Evolutionary conservation across 352 stramenopile species (phyloP).

Genomic region (Aphanomyces stellatus): DNA sequence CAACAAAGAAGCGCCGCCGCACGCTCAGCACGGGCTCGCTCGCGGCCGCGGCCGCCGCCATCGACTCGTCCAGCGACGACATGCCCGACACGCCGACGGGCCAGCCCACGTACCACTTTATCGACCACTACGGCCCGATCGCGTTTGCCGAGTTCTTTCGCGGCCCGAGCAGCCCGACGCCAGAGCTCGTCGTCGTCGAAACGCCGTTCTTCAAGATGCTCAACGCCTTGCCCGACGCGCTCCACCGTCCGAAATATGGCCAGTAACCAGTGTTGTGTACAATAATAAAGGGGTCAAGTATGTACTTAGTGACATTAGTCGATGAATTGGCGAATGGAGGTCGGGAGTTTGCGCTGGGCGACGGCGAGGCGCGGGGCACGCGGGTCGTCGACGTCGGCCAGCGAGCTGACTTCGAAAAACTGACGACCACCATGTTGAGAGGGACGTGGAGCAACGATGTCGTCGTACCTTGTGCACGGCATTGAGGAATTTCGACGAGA

Average conservation of each 20-base stretch:
- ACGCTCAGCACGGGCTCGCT: constrained; percentile 53
- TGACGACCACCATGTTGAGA: background rate
- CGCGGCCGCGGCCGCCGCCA: too few species aligned
- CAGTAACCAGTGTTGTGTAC: background rate
- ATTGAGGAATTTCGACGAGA: constrained; percentile 68
- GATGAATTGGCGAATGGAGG: background rate
- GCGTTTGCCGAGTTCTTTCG: constrained; percentile 77
- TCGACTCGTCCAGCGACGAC: constrained; percentile 47
- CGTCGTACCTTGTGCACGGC: constrained; percentile 58
- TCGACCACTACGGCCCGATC: constrained; percentile 77
- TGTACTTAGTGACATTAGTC: background rate
- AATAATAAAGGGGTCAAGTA: background rate
- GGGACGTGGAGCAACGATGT: background rate
- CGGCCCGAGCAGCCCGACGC: constrained; percentile 21
- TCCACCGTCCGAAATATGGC: constrained; percentile 76
- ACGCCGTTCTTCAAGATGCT: constrained; percentile 83
- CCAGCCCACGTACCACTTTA: constrained; percentile 59
- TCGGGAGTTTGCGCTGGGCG: background rate
- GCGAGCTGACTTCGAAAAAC: constrained; percentile 1
- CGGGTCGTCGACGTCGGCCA: background rate
- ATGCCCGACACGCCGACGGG: constrained; percentile 44
- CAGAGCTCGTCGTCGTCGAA: constrained; percentile 74
- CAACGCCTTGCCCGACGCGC: constrained; percentile 60
- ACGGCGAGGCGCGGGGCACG: background rate
- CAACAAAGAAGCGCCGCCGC: constrained; percentile 45